Base-by-base conservation (phyloP, 2,329 filamentous ascomycete genomes). In the Cladosporium sp. region DNA sequence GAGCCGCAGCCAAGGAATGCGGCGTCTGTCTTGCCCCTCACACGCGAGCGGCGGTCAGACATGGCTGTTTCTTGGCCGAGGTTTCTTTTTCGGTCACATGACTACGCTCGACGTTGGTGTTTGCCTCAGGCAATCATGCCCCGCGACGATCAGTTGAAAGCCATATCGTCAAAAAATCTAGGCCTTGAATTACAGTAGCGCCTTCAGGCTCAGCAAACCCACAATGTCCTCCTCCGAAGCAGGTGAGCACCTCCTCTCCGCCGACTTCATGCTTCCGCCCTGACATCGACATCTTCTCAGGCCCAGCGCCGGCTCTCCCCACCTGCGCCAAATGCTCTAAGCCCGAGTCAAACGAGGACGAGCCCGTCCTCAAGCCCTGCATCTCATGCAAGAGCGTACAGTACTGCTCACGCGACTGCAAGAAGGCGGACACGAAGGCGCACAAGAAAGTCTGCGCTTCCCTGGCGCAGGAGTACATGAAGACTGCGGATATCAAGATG, bases 401-500 rank as follows among this genome's bases (percentile, higher is more conserved):
- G 6, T 72, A 72, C 58, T 72, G 70, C 59, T 66, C 62, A 7
- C 68, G 70, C 18, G 68, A 72, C 31, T 72, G 70, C 60, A 69
- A 70, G 52, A 72, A 72, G 56, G 65, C 66, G 18, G 59, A 67
- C 34, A 62, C 65, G 56, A 72, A 71, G 52, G 56, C 62, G 40
- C 70, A 72, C 59, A 72, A 72, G 62, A 71, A 70, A 54, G 62
- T 65, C 33, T 72, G 70, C 56, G 65, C 68, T 5, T 57, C 56
- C 3, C 58, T 69, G 16, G 70, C 70, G 10, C 69, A 72, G 53
- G 69, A 68, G 56, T 71, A 70, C 35, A 61, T 64, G 9, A 68
- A 69, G 49, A 61, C 59, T 40, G 63, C 69, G 45, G 66, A 68
- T 38, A 63, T 69, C n/a, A 72, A 69, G 57, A 68, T 70, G 66